phyloP scores from a whole-genome alignment of 768 basidiomycete genomes.

The Lactarius akahatsu region DNA sequence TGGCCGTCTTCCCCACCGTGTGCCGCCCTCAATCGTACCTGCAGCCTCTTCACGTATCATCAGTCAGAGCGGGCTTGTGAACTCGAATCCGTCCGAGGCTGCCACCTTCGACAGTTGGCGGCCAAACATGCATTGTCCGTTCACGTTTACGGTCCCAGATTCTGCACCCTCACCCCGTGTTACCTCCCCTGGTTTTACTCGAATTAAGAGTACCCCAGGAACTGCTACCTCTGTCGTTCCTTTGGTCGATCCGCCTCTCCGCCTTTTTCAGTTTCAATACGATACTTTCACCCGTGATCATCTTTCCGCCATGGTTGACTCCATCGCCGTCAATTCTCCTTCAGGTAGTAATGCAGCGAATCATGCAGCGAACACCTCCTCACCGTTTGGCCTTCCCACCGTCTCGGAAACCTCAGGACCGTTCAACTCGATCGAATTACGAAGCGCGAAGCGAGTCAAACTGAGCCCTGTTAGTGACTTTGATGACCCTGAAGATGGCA shows the following conservation, averaged over 20 bases:
- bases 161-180: conserved; percentile 33
- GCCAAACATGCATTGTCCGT: conserved; percentile 54
- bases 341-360: conserved; percentile 51
- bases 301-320: conserved; percentile 90
- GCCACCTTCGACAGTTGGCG: conserved; percentile 43
- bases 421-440: conserved; percentile 49
- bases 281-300: conserved; percentile 96
- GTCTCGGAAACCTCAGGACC: conserved; percentile 46
- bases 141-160: conserved; percentile 72
- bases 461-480: conserved; percentile 67
- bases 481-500: conserved; percentile 49
- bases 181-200: conserved; percentile 56
- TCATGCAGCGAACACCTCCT: conserved; percentile 44
- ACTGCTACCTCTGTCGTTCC: conserved; percentile 38
- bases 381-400: conserved; percentile 48
- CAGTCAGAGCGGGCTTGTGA: conserved; percentile 44
- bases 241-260: conserved; percentile 69
- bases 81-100: conserved; percentile 52
- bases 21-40: background rate
- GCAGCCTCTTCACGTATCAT: background rate
- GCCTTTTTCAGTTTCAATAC: conserved; percentile 91
- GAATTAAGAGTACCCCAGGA: conserved; percentile 47
- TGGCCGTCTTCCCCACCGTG: conserved; percentile 38
- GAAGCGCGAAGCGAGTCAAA: conserved; percentile 79
- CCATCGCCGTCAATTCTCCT: conserved; percentile 80